A percentile compares a stretch with the other conserved stretches of the same genome.
Evolutionary conservation across 768 basidiomycete species (phyloP).

Genomic region (Suillus subluteus): DNA sequence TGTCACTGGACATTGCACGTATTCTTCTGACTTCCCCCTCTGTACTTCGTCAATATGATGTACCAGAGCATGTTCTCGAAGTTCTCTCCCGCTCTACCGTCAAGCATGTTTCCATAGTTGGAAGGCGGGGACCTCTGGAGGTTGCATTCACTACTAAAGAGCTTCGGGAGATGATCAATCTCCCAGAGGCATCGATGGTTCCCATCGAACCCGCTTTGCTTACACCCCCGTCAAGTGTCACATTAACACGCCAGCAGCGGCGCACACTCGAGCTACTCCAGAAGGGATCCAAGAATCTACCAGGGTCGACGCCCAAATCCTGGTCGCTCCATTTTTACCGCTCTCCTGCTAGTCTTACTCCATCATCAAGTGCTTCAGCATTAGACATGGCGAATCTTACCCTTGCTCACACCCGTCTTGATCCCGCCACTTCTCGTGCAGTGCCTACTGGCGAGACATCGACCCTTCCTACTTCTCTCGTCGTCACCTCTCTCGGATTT

Average conservation of each 20-base stretch:
- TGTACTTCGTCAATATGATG: conserved; percentile 70
- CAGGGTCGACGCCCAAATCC: conserved; percentile 58
- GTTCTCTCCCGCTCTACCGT: conserved; percentile 65
- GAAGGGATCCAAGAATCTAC: conserved; percentile 58
- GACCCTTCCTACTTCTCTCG: conserved; percentile 66
- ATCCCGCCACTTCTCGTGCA: conserved; percentile 49
- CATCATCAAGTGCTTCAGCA: conserved; percentile 24
- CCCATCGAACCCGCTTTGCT: conserved; percentile 58
- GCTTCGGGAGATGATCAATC: conserved; percentile 76
- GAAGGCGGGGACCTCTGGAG: conserved; percentile 84
- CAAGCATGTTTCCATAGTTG: conserved; percentile 80
- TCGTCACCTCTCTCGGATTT: conserved; percentile 90
- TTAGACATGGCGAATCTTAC: conserved; percentile 45
- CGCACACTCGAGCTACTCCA: conserved; percentile 67
- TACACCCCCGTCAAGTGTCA: conserved; percentile 32
- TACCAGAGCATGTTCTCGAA: conserved; percentile 74
- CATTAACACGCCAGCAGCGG: conserved; percentile 64
- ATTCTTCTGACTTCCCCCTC: conserved; percentile 79
- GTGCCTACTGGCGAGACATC: conserved; percentile 60
- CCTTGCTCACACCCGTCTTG: conserved; percentile 63
- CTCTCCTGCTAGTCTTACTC: conserved; percentile 56
- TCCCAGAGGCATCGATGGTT: conserved; percentile 68
- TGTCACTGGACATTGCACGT: conserved; percentile 89
- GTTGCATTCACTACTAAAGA: conserved; percentile 94
- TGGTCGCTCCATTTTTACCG: conserved; percentile 87